These are phyloP conservation scores for Tritrichomonas musculus DNA, from an alignment of 208 protist species.

Conservation along the genomic window DNA sequence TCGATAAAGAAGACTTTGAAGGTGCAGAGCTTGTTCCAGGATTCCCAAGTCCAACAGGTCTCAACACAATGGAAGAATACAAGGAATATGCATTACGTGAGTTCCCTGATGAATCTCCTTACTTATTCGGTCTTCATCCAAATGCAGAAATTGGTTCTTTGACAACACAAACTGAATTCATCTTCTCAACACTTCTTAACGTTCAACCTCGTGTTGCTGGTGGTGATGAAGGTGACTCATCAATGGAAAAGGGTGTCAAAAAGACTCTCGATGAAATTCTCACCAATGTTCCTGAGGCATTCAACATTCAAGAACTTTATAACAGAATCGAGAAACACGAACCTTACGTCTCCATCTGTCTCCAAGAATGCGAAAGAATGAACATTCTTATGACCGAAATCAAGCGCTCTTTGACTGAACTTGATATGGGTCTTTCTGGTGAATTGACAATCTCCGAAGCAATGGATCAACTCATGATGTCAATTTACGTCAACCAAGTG, in stretches of 20 bases:
- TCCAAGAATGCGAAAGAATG: constrained; percentile 93
- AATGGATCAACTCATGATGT: constrained; percentile 66
- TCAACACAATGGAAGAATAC: constrained; percentile 76
- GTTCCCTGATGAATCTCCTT: constrained; percentile 75
- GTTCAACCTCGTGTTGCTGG: constrained; percentile 76
- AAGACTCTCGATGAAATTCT: constrained; percentile 57
- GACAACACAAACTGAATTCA: constrained; percentile 72
- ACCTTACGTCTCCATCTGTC: constrained; percentile 84
- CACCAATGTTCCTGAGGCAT: constrained; percentile 54
- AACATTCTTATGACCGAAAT: constrained; percentile 81
- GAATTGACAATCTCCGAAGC: constrained; percentile 65
- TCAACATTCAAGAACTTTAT: constrained; percentile 57
- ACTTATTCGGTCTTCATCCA: constrained; percentile 91
- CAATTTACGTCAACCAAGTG: constrained; percentile 64
- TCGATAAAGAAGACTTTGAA: constrained; percentile 55
- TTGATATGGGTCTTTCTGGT: constrained; percentile 76
- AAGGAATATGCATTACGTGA: constrained; percentile 75
- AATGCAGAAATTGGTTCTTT: constrained; percentile 97
- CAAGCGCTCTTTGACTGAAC: constrained; percentile 74
- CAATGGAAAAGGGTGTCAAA: constrained; percentile 56
- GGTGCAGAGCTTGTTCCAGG: constrained; percentile 31
- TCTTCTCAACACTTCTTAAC: constrained; percentile 89
- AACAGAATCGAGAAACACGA: constrained; percentile 72
- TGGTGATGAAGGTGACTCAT: constrained; percentile 63
- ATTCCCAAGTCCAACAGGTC: constrained; percentile 37